Conservation (phyloP, 2,329 filamentous ascomycete species). For the Botryosphaeria dothidea region DNA sequence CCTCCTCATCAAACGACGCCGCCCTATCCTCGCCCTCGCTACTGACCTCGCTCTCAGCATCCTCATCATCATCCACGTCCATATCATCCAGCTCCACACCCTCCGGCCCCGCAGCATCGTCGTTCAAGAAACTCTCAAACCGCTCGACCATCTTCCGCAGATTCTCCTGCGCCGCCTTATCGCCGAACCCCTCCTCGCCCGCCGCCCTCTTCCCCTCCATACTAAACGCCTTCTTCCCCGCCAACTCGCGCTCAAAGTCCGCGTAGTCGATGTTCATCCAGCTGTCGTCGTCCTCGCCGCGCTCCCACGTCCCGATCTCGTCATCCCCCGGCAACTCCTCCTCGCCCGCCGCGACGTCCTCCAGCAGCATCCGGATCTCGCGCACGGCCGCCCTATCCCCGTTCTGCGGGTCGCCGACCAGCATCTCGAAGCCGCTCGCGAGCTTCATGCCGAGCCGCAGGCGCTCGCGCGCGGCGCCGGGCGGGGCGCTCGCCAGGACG, state of each 20-base stretch:
- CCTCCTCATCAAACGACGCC: constrained; percentile 78
- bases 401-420: constrained; percentile 67
- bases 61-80: constrained; percentile 56
- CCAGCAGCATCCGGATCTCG: constrained; percentile 74
- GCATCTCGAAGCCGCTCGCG: constrained; percentile 86
- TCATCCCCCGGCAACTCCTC: constrained; percentile 68
- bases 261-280: constrained; percentile 93
- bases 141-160: constrained; percentile 87
- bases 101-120: constrained; percentile 77
- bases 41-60: constrained; percentile 37
- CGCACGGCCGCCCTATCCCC: constrained; percentile 68
- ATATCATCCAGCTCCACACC: constrained; percentile 73
- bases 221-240: constrained; percentile 42
- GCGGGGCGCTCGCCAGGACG: constrained; percentile 33
- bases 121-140: constrained; percentile 90
- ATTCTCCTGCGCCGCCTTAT: constrained; percentile 69
- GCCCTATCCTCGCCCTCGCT: constrained; percentile 72
- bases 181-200: constrained; percentile 46
- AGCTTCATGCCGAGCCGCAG: constrained; percentile 84
- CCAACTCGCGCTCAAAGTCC: constrained; percentile 82
- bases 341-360: constrained; percentile 75
- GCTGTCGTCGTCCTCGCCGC: constrained; percentile 76
- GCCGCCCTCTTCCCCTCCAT: background rate
- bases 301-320: constrained; percentile 71
- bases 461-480: constrained; percentile 35